Conservation (phyloP, 116 monocot species). For the Zostera marina region DNA sequence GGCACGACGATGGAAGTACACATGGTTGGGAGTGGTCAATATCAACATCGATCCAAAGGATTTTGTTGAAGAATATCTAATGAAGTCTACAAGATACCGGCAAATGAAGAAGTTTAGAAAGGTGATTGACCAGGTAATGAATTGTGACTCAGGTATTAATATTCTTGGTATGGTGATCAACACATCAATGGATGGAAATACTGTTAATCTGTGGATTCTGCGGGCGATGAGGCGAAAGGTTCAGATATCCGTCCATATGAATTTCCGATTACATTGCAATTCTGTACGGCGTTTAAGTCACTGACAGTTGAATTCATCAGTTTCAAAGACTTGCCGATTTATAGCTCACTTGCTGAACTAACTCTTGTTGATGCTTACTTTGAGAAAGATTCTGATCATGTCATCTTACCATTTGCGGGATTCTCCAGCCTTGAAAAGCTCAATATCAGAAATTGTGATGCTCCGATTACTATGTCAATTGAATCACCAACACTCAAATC, state of each 20-base stretch:
- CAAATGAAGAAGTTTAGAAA: background rate
- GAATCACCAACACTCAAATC: too few relatives aligned
- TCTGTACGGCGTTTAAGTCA: background rate
- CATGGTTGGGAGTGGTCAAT: background rate
- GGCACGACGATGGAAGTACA: background rate
- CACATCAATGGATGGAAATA: background rate
- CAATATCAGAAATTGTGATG: background rate
- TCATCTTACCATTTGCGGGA: background rate
- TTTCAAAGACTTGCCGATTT: background rate
- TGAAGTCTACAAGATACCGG: background rate
- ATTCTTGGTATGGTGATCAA: background rate
- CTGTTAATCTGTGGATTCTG: background rate
- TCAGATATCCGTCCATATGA: background rate
- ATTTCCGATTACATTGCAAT: background rate
- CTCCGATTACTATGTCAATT: too few relatives aligned
- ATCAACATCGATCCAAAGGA: background rate
- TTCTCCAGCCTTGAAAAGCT: background rate
- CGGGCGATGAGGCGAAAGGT: background rate
- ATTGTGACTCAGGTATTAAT: background rate
- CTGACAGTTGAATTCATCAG: background rate
- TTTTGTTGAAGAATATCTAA: background rate
- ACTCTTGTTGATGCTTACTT: background rate
- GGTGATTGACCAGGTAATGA: background rate
- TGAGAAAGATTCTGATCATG: background rate
- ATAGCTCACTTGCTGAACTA: background rate